A percentile compares a stretch with the other conserved stretches of the same genome.
These are phyloP conservation scores for Sporisorium iseilematis-ciliati DNA, from an alignment of 1,284 basidiomycete genomes.

Conservation along the genomic window DNA sequence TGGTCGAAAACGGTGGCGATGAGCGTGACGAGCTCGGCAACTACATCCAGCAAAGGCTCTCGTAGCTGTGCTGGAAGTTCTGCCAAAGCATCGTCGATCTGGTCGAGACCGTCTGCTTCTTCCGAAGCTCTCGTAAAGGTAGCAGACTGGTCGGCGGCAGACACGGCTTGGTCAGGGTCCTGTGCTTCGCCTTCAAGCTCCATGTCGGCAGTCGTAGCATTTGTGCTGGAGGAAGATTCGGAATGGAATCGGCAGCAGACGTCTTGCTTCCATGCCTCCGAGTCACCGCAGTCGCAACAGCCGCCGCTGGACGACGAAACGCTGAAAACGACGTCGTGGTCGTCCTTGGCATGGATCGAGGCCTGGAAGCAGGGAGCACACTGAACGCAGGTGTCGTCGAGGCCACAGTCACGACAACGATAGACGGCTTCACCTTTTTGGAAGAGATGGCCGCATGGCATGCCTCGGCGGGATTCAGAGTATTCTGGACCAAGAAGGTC, in stretches of 20 bases:
- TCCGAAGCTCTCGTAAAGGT: neutral
- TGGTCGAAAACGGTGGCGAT: slow-evolving; percentile 86
- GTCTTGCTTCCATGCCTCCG: slow-evolving; percentile 66
- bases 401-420: slow-evolving; percentile 67
- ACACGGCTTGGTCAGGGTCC: neutral
- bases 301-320: slow-evolving; percentile 63
- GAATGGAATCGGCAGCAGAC: slow-evolving; percentile 65
- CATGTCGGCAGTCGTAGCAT: slow-evolving; percentile 22
- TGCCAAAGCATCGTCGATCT: slow-evolving; percentile 34
- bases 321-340: slow-evolving; percentile 67
- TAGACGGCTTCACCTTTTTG: slow-evolving; percentile 69
- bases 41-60: slow-evolving; percentile 79
- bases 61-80: slow-evolving; percentile 73
- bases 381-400: slow-evolving; percentile 68
- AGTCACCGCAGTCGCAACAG: slow-evolving; percentile 69
- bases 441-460: slow-evolving; percentile 70
- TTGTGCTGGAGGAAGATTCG: slow-evolving; percentile 11
- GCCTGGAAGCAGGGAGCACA: slow-evolving; percentile 67
- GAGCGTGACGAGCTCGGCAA: slow-evolving; percentile 84
- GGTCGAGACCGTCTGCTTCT: slow-evolving; percentile 32
- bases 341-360: slow-evolving; percentile 59
- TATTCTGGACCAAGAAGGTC: slow-evolving; percentile 62
- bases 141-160: neutral
- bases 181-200: slow-evolving; percentile 39
- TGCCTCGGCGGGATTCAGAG: slow-evolving; percentile 61